Base-by-base conservation (phyloP, 2,329 filamentous ascomycete species). In the Cladophialophora psammophila region DNA sequence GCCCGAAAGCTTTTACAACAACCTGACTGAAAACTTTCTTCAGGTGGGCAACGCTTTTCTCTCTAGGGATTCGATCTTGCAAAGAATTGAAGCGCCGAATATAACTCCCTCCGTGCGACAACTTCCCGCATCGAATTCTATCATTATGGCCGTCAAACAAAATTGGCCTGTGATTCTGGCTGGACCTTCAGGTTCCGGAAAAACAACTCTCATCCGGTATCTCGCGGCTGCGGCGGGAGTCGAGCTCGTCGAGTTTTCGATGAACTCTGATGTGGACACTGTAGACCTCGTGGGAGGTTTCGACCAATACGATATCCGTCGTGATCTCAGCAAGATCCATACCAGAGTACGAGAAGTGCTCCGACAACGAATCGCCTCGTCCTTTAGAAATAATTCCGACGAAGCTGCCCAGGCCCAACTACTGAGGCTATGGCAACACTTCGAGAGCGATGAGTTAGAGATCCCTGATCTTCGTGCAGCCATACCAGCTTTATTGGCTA, bases 271-370 rank as follows among this genome's bases (percentile, higher is more conserved):
- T 74, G 91, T 97, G 53, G 95, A 99, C 77, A 94, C 94, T 0
- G 97, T 97, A 89, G 95, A 99, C 78, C 87, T 99, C 64, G 92
- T 99, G 64, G 95, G 95, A 74, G 95, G 95, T 0, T 99, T 97
- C 75, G 95, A 99, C 77, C 95, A 99, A 79, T 89, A 92, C 18
- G 95, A 99, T 76, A 88, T 92, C 26, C 84, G 91, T 60, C 86
- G 94, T 63, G 87, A 91, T 68, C 82, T 92, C 4, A 89, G 90
- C 62, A 81, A 83, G n/a, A 83, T 87, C 70, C 75, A 90, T 6
- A 77, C 82, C 32, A 81, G 86, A 56, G 75, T 91, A 12, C 80
- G 81, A 12, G 74, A 80, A 5, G 85, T 85, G 63, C 75, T 91
- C 18, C 63, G 54, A 61, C 20, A 53, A 56, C 52, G n/a, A 18